Evolutionary conservation across 1,284 basidiomycete genomes (phyloP), one percentile per base, ranked within the genome.

Genomic region (Trametes hirsuta): DNA sequence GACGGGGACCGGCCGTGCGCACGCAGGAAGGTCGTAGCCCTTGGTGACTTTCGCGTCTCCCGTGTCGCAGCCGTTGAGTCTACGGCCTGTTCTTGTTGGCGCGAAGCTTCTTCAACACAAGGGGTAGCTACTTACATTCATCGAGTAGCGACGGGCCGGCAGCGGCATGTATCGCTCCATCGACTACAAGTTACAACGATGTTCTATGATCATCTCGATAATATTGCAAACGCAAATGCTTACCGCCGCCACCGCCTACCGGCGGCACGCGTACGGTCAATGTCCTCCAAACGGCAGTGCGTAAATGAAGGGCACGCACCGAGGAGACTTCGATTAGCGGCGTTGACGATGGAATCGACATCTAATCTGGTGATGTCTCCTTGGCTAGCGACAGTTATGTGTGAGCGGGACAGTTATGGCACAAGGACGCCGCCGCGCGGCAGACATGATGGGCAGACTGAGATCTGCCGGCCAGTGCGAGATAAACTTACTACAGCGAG

Each of bases 321-420:
- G 42, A 92, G 79, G 24, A 97, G 77, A 44, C 83, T 84, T 53
- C 79, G 80, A 72, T 95, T 95, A 4, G 94, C 94, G 8, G 94
- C 95, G 70, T 96, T 97, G 53, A 96, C 94, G 60, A 97, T 91
- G 25, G 87, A 82, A 71, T 94, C 92, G 9, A 91, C 76, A 50
- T 85, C 77, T 25, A 94, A 72, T 60, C 79, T 77, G 6, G 92
- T 94, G 62, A 94, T 93, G 71, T 94, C 89, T 41, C 89, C 91
- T 69, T 88, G 84, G 69, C 91, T 93, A 55, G 61, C 47, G 30
- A 42, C 22, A 39, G 34, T 12, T 40, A 47, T 58, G 47, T 14
- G 55, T 50, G 48, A 45, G 49, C 6, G 39, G 36, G 37, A 58
- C 51, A 22, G 47, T 53, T 47, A 47, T 55, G 47, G 58, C 42